Conservation (phyloP, 2,329 filamentous ascomycete species). For the Chrysosporium queenslandicum region DNA sequence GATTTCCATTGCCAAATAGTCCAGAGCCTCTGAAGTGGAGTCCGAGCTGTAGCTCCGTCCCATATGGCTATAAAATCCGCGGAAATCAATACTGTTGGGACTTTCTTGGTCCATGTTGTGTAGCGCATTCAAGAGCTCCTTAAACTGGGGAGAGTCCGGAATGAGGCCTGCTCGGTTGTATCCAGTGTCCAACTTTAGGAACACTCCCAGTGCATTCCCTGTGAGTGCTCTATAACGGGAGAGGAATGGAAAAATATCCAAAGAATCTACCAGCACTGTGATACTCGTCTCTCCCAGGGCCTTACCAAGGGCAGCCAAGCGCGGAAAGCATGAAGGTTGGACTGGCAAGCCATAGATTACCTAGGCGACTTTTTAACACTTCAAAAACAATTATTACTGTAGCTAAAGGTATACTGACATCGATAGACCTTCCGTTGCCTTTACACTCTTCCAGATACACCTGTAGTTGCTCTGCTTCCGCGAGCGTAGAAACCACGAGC, state of each 20-base stretch:
- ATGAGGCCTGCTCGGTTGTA: conserved; percentile 57
- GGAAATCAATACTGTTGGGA: conserved; percentile 32
- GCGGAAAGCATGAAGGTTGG: conserved; percentile 50
- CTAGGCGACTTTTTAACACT: conserved; percentile 10
- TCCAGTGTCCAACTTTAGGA: conserved; percentile 65
- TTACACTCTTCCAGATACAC: conserved; percentile 53
- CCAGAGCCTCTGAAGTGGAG: conserved; percentile 48
- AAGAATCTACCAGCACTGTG: conserved; percentile 58
- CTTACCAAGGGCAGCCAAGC: conserved; percentile 49
- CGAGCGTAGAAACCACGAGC: conserved; percentile 60
- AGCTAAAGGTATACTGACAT: conserved; percentile 30
- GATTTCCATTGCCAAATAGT: conserved; percentile 52
- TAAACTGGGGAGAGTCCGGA: conserved; percentile 35
- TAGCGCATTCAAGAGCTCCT: conserved; percentile 21
- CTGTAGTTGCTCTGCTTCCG: conserved; percentile 58
- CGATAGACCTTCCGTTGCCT: conserved; percentile 46
- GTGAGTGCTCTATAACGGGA: conserved; percentile 36
- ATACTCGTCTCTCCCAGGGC: conserved; percentile 48
- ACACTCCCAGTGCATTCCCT: conserved; percentile 44
- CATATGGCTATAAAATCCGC: conserved; percentile 62
- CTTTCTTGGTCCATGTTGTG: conserved; percentile 18
- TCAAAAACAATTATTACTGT: background rate
- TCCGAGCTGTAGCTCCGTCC: conserved; percentile 57
- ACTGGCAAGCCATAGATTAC: conserved; percentile 62
- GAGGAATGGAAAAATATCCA: conserved; percentile 47